These are phyloP conservation scores for Nymphaea colorata DNA, from an alignment of 164 flowering plant species.

Conservation along the genomic window DNA sequence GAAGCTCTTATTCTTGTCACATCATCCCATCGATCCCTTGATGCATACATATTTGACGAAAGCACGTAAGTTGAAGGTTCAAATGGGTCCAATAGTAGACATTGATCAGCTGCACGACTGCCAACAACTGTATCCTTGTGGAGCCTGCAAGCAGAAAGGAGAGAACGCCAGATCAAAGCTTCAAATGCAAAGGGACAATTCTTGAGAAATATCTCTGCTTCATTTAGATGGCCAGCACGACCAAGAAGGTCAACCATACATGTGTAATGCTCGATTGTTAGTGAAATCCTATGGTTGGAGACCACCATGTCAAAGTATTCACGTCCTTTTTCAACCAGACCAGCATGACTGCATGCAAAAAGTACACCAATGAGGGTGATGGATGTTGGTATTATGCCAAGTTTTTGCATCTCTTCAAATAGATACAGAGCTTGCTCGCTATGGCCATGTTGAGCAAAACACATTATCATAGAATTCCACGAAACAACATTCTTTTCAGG, in stretches of 20 bases:
- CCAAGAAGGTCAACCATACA: slow-evolving; percentile 10
- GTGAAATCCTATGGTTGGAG: slow-evolving; percentile 2
- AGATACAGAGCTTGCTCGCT: slow-evolving; percentile 2
- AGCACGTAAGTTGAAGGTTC: slow-evolving; percentile 6
- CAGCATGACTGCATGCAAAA: slow-evolving; percentile 5
- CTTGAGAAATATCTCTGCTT: slow-evolving; percentile 2
- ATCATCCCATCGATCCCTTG: slow-evolving; percentile 2
- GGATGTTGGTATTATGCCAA: slow-evolving; percentile 1
- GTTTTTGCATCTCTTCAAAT: slow-evolving; percentile 1
- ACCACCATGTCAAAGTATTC: slow-evolving; percentile 2
- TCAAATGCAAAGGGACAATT: slow-evolving; percentile 5
- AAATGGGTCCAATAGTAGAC: background rate
- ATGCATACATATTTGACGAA: slow-evolving; percentile 7
- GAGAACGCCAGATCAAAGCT: slow-evolving; percentile 4
- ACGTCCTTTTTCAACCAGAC: slow-evolving; percentile 5
- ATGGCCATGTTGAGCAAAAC: slow-evolving; percentile 6
- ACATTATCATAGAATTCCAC: slow-evolving; percentile 7
- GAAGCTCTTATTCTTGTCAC: slow-evolving; percentile 3
- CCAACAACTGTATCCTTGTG: slow-evolving; percentile 1
- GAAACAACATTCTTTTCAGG: slow-evolving; percentile 6
- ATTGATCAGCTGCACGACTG: slow-evolving; percentile 1
- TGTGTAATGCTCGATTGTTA: slow-evolving; percentile 2
- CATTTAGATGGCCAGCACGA: slow-evolving; percentile 2
- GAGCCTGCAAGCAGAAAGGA: slow-evolving; percentile 6
- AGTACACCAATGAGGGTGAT: slow-evolving; percentile 6